Evolutionary conservation across 2,329 filamentous ascomycete genomes (phyloP), one percentile per base, ranked within the genome.

Genomic region (Beauveria asiatica): DNA sequence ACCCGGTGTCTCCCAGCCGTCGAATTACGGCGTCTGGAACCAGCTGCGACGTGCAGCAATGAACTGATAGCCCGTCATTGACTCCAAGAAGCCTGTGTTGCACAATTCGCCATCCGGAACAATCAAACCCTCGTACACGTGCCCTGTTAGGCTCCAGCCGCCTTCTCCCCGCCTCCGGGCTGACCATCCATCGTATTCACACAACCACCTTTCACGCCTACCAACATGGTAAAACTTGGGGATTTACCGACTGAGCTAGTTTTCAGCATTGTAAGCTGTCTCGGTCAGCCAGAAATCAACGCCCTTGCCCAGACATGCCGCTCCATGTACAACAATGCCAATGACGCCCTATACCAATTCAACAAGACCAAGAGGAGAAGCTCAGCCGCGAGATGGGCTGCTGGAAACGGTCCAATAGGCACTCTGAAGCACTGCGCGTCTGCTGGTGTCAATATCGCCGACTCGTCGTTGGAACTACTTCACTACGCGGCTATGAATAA

Each of bases 401-500:
- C 59, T 23, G 44, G 39, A 33, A 33, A 10, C 16, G 59, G 59
- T 1, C 19, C 17, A 3, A 44, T 55, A 4, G 44, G 27, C 6
- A 56, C 59, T 21, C n/a, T 60, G n/a, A 42, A 56, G 16, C 51
- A 50, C 8, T 55, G 19, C 5, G 17, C 9, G 5, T 25, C 52
- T 10, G 37, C 37, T 6, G 59, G 59, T 3, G 19, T 11, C 3
- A 19, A 51, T 10, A 46, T 60, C 19, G 7, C 17, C 37, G n/a
- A 27, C 10, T 7, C 59, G 3, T 30, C 45, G 2, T 19, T 56
- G n/a, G 51, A 56, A 3, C 42, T 64, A 5, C 49, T 65, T 19
- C 62, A 56, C 23, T 37, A 51, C 11, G 63, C 61, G 16, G 54
- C 59, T 10, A 52, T 58, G 19, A 46, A 51, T 2, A 58, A 44